These are phyloP conservation scores for Populus deltoides DNA, from an alignment of 345 rosid species.

Conservation along the genomic window DNA sequence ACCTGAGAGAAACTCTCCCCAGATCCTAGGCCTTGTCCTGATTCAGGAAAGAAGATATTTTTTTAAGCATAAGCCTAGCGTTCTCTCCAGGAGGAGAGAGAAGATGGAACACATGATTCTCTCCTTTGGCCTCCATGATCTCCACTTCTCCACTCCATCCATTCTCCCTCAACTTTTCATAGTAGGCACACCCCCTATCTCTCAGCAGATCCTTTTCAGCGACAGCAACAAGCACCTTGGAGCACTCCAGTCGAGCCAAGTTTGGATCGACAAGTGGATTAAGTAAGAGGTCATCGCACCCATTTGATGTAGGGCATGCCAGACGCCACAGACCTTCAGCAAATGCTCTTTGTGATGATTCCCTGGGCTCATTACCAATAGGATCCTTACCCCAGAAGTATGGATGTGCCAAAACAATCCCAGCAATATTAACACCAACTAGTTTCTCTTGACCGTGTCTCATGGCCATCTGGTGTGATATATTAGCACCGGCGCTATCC, in stretches of 20 bases:
- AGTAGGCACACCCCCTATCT: conserved; percentile 15
- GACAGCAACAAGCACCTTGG: conserved; percentile 26
- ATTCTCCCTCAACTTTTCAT: conserved; percentile 12
- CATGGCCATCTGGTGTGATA: background rate
- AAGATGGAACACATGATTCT: conserved; percentile 36
- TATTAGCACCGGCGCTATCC: conserved; percentile 5
- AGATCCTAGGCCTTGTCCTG: background rate
- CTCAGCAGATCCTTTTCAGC: conserved; percentile 28
- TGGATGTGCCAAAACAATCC: conserved; percentile 2
- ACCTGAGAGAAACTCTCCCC: no score
- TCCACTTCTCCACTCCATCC: conserved; percentile 32
- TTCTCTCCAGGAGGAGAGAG: background rate
- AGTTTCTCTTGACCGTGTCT: background rate
- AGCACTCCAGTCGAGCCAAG: conserved; percentile 25
- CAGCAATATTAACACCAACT: background rate
- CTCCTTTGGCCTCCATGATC: conserved; percentile 33
- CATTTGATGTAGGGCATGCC: conserved; percentile 23
- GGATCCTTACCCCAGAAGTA: conserved; percentile 40
- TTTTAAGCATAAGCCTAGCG: background rate
- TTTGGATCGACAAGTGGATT: conserved; percentile 33
- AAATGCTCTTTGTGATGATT: background rate
- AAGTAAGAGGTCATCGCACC: conserved; percentile 22
- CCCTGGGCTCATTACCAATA: background rate
- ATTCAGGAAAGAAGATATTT: background rate
- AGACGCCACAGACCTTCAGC: background rate